A percentile compares a stretch with the other conserved stretches of the same genome.
Conservation (phyloP, 257 asterid genomes). For the Gentiana straminea region DNA sequence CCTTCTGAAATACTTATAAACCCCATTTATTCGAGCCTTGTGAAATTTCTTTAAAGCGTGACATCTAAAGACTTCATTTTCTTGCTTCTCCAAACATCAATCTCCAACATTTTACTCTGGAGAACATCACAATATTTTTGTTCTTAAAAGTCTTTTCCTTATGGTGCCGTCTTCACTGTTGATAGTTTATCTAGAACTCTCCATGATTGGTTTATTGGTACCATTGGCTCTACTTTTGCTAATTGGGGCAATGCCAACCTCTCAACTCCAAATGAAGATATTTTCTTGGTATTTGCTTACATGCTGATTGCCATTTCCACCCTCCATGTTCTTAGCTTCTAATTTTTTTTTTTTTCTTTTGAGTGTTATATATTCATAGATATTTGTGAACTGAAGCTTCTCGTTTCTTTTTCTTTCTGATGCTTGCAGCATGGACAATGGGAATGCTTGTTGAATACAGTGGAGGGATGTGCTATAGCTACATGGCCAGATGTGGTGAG, state of each 20-base stretch:
- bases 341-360: no score
- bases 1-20: no score
- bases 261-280: slow-evolving; percentile 1
- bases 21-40: no score
- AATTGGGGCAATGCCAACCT: slow-evolving; percentile 47
- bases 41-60: slow-evolving; percentile 15
- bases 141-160: slow-evolving; percentile 31
- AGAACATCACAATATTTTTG: slow-evolving; percentile 26
- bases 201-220: slow-evolving; percentile 21
- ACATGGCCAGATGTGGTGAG: slow-evolving; percentile 90
- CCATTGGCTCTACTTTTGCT: slow-evolving; percentile 31
- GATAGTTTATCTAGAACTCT: slow-evolving; percentile 24
- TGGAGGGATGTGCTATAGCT: slow-evolving; percentile 92
- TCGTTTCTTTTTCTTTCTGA: neutral
- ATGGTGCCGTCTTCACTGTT: slow-evolving; percentile 27
- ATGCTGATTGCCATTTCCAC: no score
- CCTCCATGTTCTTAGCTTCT: no score
- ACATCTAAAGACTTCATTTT: slow-evolving; percentile 11
- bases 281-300: no score
- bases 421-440: slow-evolving; percentile 61
- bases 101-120: slow-evolving; percentile 14
- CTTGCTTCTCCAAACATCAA: slow-evolving; percentile 11
- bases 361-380: neutral
- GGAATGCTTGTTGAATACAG: slow-evolving; percentile 71
- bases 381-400: neutral